These are phyloP conservation scores for Solanum lycopersicoides DNA, from an alignment of 257 asterid genomes.

Conservation along the genomic window DNA sequence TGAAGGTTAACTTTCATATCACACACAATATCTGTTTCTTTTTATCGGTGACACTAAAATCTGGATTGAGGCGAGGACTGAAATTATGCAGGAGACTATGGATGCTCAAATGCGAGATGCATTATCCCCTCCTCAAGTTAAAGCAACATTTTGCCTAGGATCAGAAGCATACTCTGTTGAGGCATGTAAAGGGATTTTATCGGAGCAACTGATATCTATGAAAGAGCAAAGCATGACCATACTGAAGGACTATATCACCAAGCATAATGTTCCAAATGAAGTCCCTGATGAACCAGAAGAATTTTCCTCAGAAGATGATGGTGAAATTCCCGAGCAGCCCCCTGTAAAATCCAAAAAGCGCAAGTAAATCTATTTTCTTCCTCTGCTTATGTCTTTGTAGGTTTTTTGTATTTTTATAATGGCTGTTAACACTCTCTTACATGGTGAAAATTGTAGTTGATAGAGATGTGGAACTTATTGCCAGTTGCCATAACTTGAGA, in stretches of 20 bases:
- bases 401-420: background rate
- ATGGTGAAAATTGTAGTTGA: background rate
- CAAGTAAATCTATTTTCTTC: constrained; percentile 22
- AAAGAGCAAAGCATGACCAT: constrained; percentile 83
- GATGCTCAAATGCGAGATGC: constrained; percentile 22
- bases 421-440: background rate
- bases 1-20: background rate
- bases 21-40: background rate
- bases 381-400: background rate
- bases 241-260: constrained; percentile 75
- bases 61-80: background rate
- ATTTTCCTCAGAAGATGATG: constrained; percentile 69
- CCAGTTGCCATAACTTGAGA: background rate
- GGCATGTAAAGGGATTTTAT: constrained; percentile 48
- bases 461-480: background rate
- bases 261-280: constrained; percentile 67
- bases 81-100: constrained; percentile 14
- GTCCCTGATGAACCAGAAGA: constrained; percentile 86
- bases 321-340: constrained; percentile 33
- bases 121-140: constrained; percentile 30
- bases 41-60: background rate
- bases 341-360: constrained; percentile 57
- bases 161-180: constrained; percentile 49
- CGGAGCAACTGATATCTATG: constrained; percentile 61
- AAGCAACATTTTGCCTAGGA: constrained; percentile 69